Evolutionary conservation across 1,284 basidiomycete species (phyloP).

Genomic region (Trametes pubescens): DNA sequence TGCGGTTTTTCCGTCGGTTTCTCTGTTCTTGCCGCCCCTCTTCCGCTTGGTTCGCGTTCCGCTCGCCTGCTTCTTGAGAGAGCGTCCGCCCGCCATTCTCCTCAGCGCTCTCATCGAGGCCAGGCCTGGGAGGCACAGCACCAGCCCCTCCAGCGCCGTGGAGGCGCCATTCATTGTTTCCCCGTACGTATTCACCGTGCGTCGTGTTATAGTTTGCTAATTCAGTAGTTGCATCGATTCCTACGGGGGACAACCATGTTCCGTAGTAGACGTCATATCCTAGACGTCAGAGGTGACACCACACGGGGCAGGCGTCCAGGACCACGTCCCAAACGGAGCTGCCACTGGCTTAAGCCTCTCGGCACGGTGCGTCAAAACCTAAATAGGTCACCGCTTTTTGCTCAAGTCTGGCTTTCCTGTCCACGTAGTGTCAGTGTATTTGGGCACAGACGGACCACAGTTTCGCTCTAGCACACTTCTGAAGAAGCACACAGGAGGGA

Average conservation of each 20-base stretch:
- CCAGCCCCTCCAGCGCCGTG: neutral
- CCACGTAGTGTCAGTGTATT: neutral
- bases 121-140: too few species aligned
- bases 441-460: neutral
- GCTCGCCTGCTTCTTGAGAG: neutral
- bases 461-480: too few species aligned
- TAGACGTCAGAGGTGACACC: neutral
- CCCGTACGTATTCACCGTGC: too few species aligned
- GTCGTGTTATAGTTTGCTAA: neutral
- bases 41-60: neutral
- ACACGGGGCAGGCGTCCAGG: neutral
- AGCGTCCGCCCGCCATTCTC: neutral
- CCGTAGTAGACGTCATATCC: neutral
- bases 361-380: constrained; percentile 5
- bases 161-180: neutral
- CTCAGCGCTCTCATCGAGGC: neutral
- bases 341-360: neutral
- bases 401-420: neutral
- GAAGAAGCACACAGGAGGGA: too few species aligned
- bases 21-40: neutral
- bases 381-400: constrained; percentile 6
- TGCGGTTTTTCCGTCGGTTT: neutral
- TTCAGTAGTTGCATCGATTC: neutral
- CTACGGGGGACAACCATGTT: neutral
- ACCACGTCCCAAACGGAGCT: too few species aligned